Base-by-base conservation (phyloP, 805 yeast genomes). In the Candida lessepsii region DNA sequence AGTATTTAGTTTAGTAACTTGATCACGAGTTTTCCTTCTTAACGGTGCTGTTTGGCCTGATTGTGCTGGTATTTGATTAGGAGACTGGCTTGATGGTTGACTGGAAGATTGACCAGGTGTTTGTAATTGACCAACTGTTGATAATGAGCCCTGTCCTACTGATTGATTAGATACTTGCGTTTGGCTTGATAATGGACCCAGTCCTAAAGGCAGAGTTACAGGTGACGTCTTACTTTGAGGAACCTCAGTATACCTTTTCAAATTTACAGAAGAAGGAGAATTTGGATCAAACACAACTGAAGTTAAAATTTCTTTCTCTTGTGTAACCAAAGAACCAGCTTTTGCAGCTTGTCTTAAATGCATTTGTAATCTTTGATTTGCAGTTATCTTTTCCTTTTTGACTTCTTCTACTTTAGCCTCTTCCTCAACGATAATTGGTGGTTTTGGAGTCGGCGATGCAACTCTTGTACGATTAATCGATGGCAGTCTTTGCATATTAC, bases 261-360 rank as follows among this genome's bases (percentile, higher is more conserved):
- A 11, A 42, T 46, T 9, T 0, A 47, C 43, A 3, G 51, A 30
- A 6, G 61, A 55, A 1, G 73, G 70, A 30, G 52, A 47, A 41
- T 53, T 68, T 0, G 74, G 73, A 45, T 70, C 73, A 45, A 64
- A 68, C 2, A 61, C 62, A 5, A 67, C 71, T 8, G 64, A 51
- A 3, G 61, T 56, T n/a, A 68, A 48, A 1, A 47, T 41, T 37
- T 64, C 70, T 46, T 57, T 61, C 39, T 63, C 63, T 40, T 67
- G 71, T 1, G 71, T 60, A 51, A 62, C 51, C 15, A 70, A 50
- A 0, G 64, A 33, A 0, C 75, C 75, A 1, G 62, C 40, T 45
- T 53, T 63, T 1, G 73, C 58, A 1, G 70, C 73, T 33, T 65
- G 58, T 30, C 63, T 49, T 19, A 70, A 45, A 45, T 67, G 72